A percentile compares a stretch with the other conserved stretches of the same genome.
phyloP scores from a whole-genome alignment of 768 basidiomycete species.

The Lactifluus piperatus region DNA sequence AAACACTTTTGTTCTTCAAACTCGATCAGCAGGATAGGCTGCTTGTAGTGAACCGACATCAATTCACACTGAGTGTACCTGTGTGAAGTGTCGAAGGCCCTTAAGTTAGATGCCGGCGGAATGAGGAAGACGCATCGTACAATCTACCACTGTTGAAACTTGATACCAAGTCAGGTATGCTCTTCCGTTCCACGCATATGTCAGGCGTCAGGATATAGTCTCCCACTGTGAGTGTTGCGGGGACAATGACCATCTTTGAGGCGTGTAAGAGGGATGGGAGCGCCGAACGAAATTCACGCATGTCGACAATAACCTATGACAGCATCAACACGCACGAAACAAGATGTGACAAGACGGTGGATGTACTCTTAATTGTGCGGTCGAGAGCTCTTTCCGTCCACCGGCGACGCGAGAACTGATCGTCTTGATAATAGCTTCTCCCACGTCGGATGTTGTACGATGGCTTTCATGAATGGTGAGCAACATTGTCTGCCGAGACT shows the following conservation, averaged over 20 bases:
- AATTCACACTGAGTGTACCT: constrained; percentile 97
- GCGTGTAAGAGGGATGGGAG: constrained; percentile 87
- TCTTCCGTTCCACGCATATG: constrained; percentile 94
- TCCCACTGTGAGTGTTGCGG: constrained; percentile 87
- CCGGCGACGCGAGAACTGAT: constrained; percentile 84
- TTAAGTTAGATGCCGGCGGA: background rate
- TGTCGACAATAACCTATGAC: constrained; percentile 83
- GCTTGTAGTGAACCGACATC: constrained; percentile 95
- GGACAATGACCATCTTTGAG: constrained; percentile 68
- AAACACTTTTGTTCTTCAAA: constrained; percentile 98
- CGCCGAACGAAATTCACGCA: constrained; percentile 93
- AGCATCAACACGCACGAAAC: background rate
- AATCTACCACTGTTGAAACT: constrained; percentile 91
- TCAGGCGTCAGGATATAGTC: constrained; percentile 95
- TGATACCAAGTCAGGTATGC: constrained; percentile 82
- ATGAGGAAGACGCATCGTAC: constrained; percentile 40
- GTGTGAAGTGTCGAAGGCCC: background rate
- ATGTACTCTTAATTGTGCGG: constrained; percentile 55
- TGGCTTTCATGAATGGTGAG: constrained; percentile 69
- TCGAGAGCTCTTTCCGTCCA: constrained; percentile 58
- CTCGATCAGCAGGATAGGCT: constrained; percentile 87
- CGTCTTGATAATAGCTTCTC: constrained; percentile 63
- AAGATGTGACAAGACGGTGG: background rate
- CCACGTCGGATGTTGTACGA: constrained; percentile 29
- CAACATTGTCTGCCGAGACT: constrained; percentile 64